These are phyloP conservation scores for Petasospora rhodanensis DNA, from an alignment of 1,139 yeast species.

Conservation along the genomic window DNA sequence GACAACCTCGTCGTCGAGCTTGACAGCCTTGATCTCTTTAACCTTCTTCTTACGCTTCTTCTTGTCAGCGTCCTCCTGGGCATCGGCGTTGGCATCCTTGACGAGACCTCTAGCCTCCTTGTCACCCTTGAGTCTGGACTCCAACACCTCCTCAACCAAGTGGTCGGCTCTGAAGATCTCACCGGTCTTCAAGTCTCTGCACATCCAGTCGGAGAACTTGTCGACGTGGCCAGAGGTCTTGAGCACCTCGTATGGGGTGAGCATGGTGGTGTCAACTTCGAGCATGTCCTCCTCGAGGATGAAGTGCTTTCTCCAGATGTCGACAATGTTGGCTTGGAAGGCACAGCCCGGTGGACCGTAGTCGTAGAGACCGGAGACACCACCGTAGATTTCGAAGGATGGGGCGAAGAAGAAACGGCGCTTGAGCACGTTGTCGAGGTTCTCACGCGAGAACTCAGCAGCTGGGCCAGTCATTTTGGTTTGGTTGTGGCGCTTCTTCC, in stretches of 20 bases:
- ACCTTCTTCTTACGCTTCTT: slow-evolving; percentile 95
- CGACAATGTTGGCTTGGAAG: slow-evolving; percentile 90
- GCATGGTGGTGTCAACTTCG: slow-evolving; percentile 96
- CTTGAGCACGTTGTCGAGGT: slow-evolving; percentile 84
- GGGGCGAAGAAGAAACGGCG: slow-evolving; percentile 98
- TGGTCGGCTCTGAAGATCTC: slow-evolving; percentile 99
- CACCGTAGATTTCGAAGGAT: slow-evolving; percentile 95
- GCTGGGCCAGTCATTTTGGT: slow-evolving; percentile 36
- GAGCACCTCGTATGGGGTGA: slow-evolving; percentile 95
- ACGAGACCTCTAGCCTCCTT: slow-evolving; percentile 87
- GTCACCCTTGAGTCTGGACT: slow-evolving; percentile 93
- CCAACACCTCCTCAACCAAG: slow-evolving; percentile 94
- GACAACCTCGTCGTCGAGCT: slow-evolving; percentile 75
- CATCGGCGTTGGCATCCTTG: slow-evolving; percentile 54
- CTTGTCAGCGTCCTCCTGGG: slow-evolving; percentile 61
- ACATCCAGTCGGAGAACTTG: slow-evolving; percentile 99
- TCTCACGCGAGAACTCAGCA: slow-evolving; percentile 71
- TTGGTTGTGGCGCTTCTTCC: no score
- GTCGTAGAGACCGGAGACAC: slow-evolving; percentile 96
- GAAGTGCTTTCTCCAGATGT: slow-evolving; percentile 97
- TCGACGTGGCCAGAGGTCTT: slow-evolving; percentile 99
- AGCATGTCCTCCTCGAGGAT: slow-evolving; percentile 97
- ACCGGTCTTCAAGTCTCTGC: slow-evolving; percentile 90
- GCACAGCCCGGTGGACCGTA: slow-evolving; percentile 99
- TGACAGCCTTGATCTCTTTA: slow-evolving; percentile 85